Conservation (phyloP, 306 rosid species). For the Purshia tridentata region DNA sequence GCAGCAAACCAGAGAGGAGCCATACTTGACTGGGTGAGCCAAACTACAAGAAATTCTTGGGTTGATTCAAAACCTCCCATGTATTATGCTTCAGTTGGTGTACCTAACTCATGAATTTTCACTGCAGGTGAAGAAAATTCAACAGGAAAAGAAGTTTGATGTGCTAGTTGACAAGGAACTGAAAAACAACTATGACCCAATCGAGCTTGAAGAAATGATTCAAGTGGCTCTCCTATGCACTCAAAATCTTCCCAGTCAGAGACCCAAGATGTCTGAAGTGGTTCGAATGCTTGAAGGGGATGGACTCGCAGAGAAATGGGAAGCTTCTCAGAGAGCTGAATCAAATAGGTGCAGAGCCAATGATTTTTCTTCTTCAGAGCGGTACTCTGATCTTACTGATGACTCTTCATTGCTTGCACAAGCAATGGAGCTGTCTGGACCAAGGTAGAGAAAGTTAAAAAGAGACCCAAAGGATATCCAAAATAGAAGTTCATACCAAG, state of each 20-base stretch:
- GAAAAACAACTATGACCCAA: slow-evolving; percentile 60
- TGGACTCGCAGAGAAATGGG: slow-evolving; percentile 98
- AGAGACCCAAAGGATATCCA: not conserved
- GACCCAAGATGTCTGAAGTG: slow-evolving; percentile 97
- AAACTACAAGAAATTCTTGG: not conserved
- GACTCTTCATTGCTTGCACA: slow-evolving; percentile 95
- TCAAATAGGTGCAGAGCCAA: slow-evolving; percentile 73
- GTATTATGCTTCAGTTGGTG: not conserved
- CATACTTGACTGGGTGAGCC: slow-evolving; percentile 93
- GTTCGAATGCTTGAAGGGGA: slow-evolving; percentile 99
- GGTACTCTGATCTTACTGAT: slow-evolving; percentile 92
- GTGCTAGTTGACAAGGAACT: slow-evolving; percentile 77
- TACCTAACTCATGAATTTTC: slow-evolving; percentile 3
- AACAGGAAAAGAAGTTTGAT: slow-evolving; percentile 84
- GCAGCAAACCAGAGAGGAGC: slow-evolving; percentile 89
- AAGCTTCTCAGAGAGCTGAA: slow-evolving; percentile 80
- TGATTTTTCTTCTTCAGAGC: slow-evolving; percentile 77
- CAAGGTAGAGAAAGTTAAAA: slow-evolving; percentile 43
- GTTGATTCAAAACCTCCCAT: not conserved
- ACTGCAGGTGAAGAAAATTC: slow-evolving; percentile 82
- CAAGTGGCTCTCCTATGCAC: slow-evolving; percentile 89
- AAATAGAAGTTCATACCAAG: slow-evolving; percentile 10
- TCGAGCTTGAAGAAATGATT: slow-evolving; percentile 85
- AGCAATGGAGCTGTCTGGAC: slow-evolving; percentile 99
- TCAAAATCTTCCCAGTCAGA: slow-evolving; percentile 70